Conservation (phyloP, 768 basidiomycete species). For the Mycena kentingensis region DNA sequence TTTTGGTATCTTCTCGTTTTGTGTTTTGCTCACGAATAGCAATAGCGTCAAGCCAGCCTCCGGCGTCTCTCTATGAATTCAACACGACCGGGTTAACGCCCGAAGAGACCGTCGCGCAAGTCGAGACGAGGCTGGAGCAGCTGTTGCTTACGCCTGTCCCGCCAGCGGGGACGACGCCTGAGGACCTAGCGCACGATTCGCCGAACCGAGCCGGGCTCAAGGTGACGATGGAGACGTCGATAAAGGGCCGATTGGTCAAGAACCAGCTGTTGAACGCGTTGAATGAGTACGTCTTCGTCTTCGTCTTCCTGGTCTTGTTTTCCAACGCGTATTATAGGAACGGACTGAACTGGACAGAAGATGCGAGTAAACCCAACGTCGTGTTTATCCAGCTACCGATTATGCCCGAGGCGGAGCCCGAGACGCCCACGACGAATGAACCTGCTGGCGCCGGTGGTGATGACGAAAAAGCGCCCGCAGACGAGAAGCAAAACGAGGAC, state of each 20-base stretch:
- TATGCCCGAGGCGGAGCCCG: not conserved
- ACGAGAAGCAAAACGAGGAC: constrained; percentile 5
- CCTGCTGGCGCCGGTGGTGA: not conserved
- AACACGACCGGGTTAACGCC: constrained; percentile 24
- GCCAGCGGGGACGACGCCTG: constrained; percentile 13
- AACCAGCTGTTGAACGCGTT: constrained; percentile 9
- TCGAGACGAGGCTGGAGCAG: constrained; percentile 15
- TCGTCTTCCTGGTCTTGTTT: not conserved
- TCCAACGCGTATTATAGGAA: not conserved
- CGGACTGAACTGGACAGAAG: constrained; percentile 17
- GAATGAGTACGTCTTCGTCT: constrained; percentile 2
- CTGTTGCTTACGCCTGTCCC: constrained; percentile 19
- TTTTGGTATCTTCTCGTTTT: too few relatives aligned
- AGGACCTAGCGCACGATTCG: constrained; percentile 17
- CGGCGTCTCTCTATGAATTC: constrained; percentile 22
- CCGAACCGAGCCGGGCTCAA: constrained; percentile 22
- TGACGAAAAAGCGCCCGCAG: not conserved
- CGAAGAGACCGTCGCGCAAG: constrained; percentile 20
- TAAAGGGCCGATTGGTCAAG: constrained; percentile 21
- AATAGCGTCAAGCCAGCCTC: constrained; percentile 19
- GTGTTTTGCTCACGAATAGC: not conserved
- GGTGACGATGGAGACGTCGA: constrained; percentile 18
- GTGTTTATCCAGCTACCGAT: constrained; percentile 14
- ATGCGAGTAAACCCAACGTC: constrained; percentile 11
- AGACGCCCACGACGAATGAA: not conserved